Evolutionary conservation across 2,329 filamentous ascomycete species (phyloP).

Genomic region (Dactylellina cionopaga): DNA sequence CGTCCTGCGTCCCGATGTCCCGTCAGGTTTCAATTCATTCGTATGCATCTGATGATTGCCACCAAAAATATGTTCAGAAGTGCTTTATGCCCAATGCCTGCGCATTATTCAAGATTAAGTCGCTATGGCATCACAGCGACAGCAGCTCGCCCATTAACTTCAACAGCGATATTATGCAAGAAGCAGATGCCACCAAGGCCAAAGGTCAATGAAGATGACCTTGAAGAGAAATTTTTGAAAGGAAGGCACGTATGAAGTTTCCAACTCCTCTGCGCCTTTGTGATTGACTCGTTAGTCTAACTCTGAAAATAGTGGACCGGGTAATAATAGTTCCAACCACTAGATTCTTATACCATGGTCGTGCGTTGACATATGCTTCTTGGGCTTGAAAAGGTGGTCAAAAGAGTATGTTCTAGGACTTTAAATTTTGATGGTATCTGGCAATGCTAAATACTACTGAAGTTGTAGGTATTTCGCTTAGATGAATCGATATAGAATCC

Average conservation of each 20-base stretch:
- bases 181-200: constrained; percentile 80
- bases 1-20: too few species aligned
- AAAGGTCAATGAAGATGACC: constrained; percentile 77
- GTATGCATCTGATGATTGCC: constrained; percentile 21
- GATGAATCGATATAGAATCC: constrained; percentile 57
- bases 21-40: too few species aligned
- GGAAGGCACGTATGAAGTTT: constrained; percentile 68
- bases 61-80: background rate
- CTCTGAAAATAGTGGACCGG: constrained; percentile 56
- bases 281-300: constrained; percentile 71
- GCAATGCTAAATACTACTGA: background rate
- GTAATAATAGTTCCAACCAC: too few species aligned
- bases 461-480: constrained; percentile 19
- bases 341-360: too few species aligned
- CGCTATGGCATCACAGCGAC: background rate
- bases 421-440: background rate
- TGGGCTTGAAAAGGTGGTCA: constrained; percentile 22
- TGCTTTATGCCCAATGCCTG: background rate
- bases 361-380: background rate
- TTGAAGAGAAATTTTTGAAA: constrained; percentile 86
- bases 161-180: constrained; percentile 55
- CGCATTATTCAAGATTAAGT: background rate
- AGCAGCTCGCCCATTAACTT: constrained; percentile 6
- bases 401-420: constrained; percentile 19
- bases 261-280: too few species aligned